Evolutionary conservation across 2,329 filamentous ascomycete genomes (phyloP), one percentile per base, ranked within the genome.

Genomic region (Passalora sequoiae): DNA sequence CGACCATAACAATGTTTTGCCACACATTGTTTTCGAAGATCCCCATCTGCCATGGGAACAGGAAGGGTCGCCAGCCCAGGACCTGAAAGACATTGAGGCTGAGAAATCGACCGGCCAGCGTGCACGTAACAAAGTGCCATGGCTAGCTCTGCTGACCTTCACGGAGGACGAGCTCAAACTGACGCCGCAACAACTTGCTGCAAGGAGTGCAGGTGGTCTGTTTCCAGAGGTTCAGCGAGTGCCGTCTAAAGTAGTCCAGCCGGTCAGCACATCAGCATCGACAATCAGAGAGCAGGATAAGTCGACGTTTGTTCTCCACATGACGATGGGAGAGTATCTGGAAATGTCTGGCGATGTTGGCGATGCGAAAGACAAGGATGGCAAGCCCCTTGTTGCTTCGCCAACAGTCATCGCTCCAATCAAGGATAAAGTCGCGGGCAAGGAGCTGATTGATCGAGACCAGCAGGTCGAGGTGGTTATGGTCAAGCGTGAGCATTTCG

Each of bases 21-120:
- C 45, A 7, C 45, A 48, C 17, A 44, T 48, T 10, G 27, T 37
- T 6, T 40, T 48, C 12, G 19, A 40, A 8, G 37, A 48, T 21
- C 24, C 36, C 9, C 31, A 36, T 17, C 24, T 46, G 13, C 44
- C 44, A 17, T 46, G 44, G 44, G n/a, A n/a, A n/a, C n/a, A n/a
- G n/a, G n/a, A n/a, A n/a, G n/a, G n/a, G n/a, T n/a, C n/a, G n/a
- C n/a, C n/a, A n/a, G 22, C 13, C 9, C 28, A 28, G 19, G 9
- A 28, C n/a, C 25, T 28, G 9, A n/a, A n/a, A n/a, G n/a, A n/a
- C n/a, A n/a, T n/a, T n/a, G n/a, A n/a, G n/a, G n/a, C n/a, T n/a
- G n/a, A n/a, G n/a, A n/a, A n/a, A n/a, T 9, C 25, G 9, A n/a
- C 25, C n/a, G 25, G 25, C 9, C 9, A n/a, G 9, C n/a, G 9